Evolutionary conservation across 352 stramenopile genomes (phyloP), one percentile per base, ranked within the genome.

Genomic region (Globisporangium paddicum): DNA sequence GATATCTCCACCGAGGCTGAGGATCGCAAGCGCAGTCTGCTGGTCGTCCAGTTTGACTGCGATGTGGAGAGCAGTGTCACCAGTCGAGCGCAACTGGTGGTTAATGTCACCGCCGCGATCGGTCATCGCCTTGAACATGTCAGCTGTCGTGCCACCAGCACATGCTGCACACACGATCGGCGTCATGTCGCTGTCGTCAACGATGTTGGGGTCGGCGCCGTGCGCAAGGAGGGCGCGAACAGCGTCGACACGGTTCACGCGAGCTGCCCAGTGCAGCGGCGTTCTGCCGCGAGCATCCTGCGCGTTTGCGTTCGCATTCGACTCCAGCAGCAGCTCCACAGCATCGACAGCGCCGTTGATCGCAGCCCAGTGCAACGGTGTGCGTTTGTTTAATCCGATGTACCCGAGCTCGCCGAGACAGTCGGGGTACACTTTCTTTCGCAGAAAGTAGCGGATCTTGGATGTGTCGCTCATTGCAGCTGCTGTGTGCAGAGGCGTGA

Each of bases 41-140:
- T 86, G 66, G 48, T 93, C 82, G 19, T 89, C 78, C n/a, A 90
- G 58, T 57, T 93, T 93, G 9, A 93, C 82, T 23, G 83, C 83
- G 38, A 93, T 68, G 46, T 93, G 83, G 8, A 93, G 62, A 8
- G 83, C 83, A 3, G 83, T 90, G 55, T 93, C 83, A 0, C 83
- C 83, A 18, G 79, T 86, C 1, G 68, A 75, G 14, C 70, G 70
- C 30, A 93, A 59, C 45, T 87, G 81, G 45, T 87, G 73, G 51
- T 93, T 93, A 52, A 93, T 90, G 32, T 91, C 78, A 9, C 77
- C 81, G 4, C 81, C 81, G 42, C 69, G 70, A 10, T 52, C 64
- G 5, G 86, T 80, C n/a, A 93, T 56, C 3, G 72, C 68, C 57
- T 84, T 84, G 53, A 93, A 89, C 81, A 93, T 86, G 30, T 89